Evolutionary conservation across 805 yeast genomes (phyloP).

Genomic region (Barnettozyma californica): DNA sequence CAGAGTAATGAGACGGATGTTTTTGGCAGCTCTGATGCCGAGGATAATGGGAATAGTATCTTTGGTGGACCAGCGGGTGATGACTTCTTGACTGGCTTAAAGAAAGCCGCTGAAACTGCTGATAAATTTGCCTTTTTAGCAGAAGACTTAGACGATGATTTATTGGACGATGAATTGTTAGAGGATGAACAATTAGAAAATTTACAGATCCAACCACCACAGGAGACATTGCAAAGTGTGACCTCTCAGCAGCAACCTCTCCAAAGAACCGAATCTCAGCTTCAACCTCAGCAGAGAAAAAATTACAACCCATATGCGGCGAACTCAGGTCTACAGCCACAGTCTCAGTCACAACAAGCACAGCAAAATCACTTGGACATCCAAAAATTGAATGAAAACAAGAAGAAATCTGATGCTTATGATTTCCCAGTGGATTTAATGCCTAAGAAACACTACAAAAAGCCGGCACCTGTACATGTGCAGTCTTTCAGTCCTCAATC

Average conservation of each 20-base stretch:
- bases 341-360: conserved; percentile 6
- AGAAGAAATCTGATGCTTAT: conserved; percentile 68
- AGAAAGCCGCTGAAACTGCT: not conserved
- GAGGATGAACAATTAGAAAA: conserved; percentile 29
- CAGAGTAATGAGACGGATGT: not conserved
- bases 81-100: not conserved
- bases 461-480: conserved; percentile 8
- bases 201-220: conserved; percentile 3
- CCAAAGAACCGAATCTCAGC: too few relatives aligned
- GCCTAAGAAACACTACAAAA: conserved; percentile 26
- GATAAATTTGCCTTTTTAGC: conserved; percentile 17
- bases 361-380: conserved; percentile 19
- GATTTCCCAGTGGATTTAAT: conserved; percentile 63
- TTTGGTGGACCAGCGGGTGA: not conserved
- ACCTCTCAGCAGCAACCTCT: too few relatives aligned
- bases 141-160: conserved; percentile 21
- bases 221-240: not conserved
- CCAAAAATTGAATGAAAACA: conserved; percentile 37
- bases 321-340: conserved; percentile 12
- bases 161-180: conserved; percentile 28
- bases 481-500: conserved; percentile 2
- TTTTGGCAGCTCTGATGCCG: not conserved
- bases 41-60: not conserved
- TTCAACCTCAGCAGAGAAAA: not conserved
- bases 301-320: not conserved